Evolutionary conservation across 2,329 filamentous ascomycete species (phyloP), one percentile per base, ranked within the genome.

Genomic region (Penicillium sp.): DNA sequence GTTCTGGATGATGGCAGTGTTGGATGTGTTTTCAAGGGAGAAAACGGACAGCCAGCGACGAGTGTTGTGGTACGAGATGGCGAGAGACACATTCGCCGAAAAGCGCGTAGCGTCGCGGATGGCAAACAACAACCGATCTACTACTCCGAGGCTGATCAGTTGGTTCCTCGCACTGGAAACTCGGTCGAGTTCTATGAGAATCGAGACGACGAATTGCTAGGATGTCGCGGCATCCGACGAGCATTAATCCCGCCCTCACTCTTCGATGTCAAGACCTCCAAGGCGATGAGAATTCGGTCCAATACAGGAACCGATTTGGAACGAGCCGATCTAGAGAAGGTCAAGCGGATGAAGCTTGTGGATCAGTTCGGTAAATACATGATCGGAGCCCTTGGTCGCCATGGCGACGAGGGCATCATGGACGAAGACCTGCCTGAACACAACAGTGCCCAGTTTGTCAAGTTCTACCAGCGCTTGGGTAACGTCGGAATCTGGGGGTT

Each of bases 401-500:
- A 72, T 60, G 74, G 69, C 1, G 71, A 74, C 43, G 73, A 75
- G 30, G 69, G 63, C 5, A 53, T 66, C 19, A 57, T 63, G 4
- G 69, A 70, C 14, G 68, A 69, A 19, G 67, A 70, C 9, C 22
- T 62, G 30, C 62, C 60, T 7, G 47, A 60, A 42, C 48, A 67
- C 43, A 67, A 59, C n/a, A 68, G 68, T 14, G 67, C 66, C 6
- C 74, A 75, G 26, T 79, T 77, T 56, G 72, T 80, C 61, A 79
- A 78, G 49, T 81, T 80, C 63, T 81, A 80, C 63, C 77, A 80
- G 61, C 71, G 78, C 12, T 65, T 81, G 17, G 78, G 78, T 7
- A 80, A 80, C 59, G 78, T 80, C n/a, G 78, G 78, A n/a, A 74
- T 80, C 38, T 81, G 78, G 78, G 77, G 77, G 3, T 81, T 80